Evolutionary conservation across 2,329 filamentous ascomycete species (phyloP).

Genomic region (Colletotrichum sp.): DNA sequence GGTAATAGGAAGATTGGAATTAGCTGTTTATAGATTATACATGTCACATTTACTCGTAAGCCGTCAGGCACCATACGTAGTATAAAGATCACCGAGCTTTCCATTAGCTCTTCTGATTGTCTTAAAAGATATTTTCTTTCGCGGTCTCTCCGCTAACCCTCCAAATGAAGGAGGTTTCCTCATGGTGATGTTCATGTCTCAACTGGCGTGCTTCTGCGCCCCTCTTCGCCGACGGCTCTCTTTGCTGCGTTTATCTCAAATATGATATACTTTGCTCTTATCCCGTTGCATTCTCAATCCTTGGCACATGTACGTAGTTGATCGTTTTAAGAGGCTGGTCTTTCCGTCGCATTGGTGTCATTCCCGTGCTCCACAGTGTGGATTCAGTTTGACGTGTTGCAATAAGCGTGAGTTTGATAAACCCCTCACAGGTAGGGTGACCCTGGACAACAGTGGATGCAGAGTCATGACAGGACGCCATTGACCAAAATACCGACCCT

Average conservation of each 20-base stretch:
- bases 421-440: background rate
- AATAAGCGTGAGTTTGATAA: background rate
- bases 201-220: background rate
- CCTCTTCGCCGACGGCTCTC: background rate
- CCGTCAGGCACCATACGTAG: background rate
- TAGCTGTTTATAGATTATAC: background rate
- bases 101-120: fast-evolving
- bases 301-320: background rate
- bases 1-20: background rate
- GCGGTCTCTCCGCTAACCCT: background rate
- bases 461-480: background rate
- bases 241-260: background rate
- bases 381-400: background rate
- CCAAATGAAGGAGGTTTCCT: background rate
- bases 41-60: background rate
- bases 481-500: background rate
- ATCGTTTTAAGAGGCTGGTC: background rate
- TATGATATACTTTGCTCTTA: background rate
- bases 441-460: background rate
- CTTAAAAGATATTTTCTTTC: background rate
- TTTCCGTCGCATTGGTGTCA: background rate
- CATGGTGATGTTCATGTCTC: background rate
- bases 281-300: background rate
- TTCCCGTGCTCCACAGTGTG: background rate
- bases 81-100: background rate